Base-by-base conservation (phyloP, 371 early-diverging fungal genomes). In the Rhizopus sp. region DNA sequence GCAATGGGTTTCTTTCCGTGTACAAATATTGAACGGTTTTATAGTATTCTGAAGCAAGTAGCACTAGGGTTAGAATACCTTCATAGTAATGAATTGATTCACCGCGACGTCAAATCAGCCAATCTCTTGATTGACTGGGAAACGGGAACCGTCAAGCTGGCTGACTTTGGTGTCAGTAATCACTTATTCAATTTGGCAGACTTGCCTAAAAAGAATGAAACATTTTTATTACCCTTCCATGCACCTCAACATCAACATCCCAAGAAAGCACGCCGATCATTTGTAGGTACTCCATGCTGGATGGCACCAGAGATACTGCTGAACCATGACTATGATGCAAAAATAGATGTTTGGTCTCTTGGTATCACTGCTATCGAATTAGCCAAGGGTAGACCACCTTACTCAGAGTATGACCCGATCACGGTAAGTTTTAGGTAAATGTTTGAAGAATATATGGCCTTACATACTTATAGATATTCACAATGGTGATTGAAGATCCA, bases 311-410 rank as follows among this genome's bases (percentile, higher is more conserved):
- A 96, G 51, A 94, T 95, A 8, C 80, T 93, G 12, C 85, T 91
- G 59, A 85, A 88, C 9, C 73, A 80, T 38, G 80, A 84, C 4
- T 90, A 89, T 67, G 91, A 91, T 55, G 83, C 75, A 55, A 90
- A 89, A 68, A 86, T 86, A 5, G 95, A 94, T 67, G 84, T 94
- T 15, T 94, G 95, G 95, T 88, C 91, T 2, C 77, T 97, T 7
- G 99, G 98, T 1, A 96, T 98, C 57, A 97, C 99, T 3, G 88
- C 93, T 16, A 90, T 94, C 50, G 99, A 98, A 67, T 82, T 98
- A 39, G 93, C 95, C 13, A 91, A 91, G 29, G 97, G 97, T 7
- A 88, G 87, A 51, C 99, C 98, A 1, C 98, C 98, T 4, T 91
- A 88, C 57, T 88, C 93, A 5, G 89, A 96, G 45, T 84, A 88